Evolutionary conservation across 306 rosid genomes (phyloP).

Genomic region (Fragaria nilgerrensis): DNA sequence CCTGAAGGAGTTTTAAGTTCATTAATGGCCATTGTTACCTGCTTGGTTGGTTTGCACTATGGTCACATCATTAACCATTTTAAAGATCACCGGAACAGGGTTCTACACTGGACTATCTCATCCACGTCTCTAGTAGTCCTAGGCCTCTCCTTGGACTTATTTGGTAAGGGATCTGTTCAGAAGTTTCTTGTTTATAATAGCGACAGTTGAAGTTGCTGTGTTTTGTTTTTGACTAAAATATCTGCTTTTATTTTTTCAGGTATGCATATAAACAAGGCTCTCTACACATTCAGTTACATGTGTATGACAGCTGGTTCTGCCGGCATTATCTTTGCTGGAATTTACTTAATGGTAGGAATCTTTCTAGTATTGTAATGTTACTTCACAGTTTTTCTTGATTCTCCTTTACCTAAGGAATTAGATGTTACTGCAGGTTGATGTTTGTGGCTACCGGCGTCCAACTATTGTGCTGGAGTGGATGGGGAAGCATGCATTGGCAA

Average conservation of each 20-base stretch:
- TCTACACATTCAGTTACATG: constrained; percentile 81
- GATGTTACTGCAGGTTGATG: constrained; percentile 65
- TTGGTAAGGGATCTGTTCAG: constrained; percentile 37
- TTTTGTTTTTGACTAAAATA: neutral
- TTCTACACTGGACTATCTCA: constrained; percentile 71
- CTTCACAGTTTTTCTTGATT: neutral
- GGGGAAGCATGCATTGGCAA: constrained; percentile 87
- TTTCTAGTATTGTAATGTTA: constrained; percentile 4
- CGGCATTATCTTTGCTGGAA: constrained; percentile 67
- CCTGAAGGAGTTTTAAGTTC: constrained; percentile 96
- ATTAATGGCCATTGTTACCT: constrained; percentile 88
- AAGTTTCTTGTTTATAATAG: neutral
- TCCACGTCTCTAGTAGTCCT: constrained; percentile 55
- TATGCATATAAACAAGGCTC: constrained; percentile 89
- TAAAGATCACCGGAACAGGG: constrained; percentile 74
- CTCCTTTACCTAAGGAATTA: neutral
- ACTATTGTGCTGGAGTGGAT: constrained; percentile 72
- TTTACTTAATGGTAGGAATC: constrained; percentile 72
- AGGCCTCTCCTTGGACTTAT: constrained; percentile 61
- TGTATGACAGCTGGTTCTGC: constrained; percentile 84
- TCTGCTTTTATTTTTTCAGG: constrained; percentile 30
- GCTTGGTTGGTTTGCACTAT: constrained; percentile 87
- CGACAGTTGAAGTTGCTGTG: neutral
- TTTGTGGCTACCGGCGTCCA: constrained; percentile 60
- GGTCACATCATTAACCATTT: constrained; percentile 90